Base-by-base conservation (phyloP, 2,329 filamentous ascomycete species). In the Pestalotiopsis sp. region DNA sequence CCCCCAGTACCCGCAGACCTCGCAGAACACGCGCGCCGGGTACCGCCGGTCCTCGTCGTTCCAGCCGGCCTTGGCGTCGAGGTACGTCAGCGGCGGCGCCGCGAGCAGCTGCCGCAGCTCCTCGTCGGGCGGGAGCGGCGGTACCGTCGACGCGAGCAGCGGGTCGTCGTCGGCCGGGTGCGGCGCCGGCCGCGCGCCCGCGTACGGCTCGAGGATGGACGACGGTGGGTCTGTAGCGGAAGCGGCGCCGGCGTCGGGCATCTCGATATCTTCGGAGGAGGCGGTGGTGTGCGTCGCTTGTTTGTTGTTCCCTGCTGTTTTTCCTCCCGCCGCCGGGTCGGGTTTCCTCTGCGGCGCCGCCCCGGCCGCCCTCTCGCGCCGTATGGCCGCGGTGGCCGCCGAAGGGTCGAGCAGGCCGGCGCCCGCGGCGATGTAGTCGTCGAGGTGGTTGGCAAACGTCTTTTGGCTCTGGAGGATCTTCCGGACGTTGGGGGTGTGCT, bases 1-100 rank as follows among this genome's bases (percentile, higher is more conserved):
- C 2, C 92, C 93, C 92, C 93, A 95, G 80, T 94, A 95, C 14
- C 93, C 93, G 76, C 93, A 95, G 39, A 94, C 89, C 76, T 91
- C 91, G 80, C 93, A 95, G 78, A 95, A 95, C 45, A 83, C 82
- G 69, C 92, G 84, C 61, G 83, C 82, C 2, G 91, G 90, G 71
- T 89, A 89, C 74, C 69, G 61, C 52, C 68, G 69, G 69, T 79
- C 82, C 49, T 81, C 80, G 9, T 78, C 77, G n/a, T 74, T 75
- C 82, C 82, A 86, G 36, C 73, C 76, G 2, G 84, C 87, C 66
- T 84, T 80, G 52, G 90, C 90, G 73, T 93, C 91, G 62, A 87
- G 83, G 79, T 93, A 95, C 49, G 84, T 89, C 66, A 94, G 80
- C 61, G 92, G 89, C 65, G 91, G 89, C 7, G 86, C 87, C 25